Percentiles rank a stretch among this genome's conserved stretches.
phyloP scores from a whole-genome alignment of 345 rosid species.

The Lumnitzera racemosa region DNA sequence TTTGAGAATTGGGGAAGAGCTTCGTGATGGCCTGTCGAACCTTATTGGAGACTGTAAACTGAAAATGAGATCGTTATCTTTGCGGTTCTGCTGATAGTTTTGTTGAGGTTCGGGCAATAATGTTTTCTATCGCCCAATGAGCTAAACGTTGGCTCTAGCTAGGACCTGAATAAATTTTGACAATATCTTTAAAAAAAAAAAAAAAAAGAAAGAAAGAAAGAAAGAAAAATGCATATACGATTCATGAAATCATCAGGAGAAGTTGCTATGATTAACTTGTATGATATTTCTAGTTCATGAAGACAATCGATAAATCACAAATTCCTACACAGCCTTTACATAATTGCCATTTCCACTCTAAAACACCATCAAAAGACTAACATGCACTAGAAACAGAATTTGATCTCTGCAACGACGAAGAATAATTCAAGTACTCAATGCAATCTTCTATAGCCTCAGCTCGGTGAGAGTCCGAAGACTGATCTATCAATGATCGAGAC shows the following conservation, averaged over 20 bases:
- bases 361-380: conserved; percentile 13
- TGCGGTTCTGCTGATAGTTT: too few relatives aligned
- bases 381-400: conserved; percentile 56
- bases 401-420: conserved; percentile 62
- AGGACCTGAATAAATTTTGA: too few relatives aligned
- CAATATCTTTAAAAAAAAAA: too few relatives aligned
- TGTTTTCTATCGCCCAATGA: too few relatives aligned
- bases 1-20: conserved; percentile 84
- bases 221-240: too few relatives aligned
- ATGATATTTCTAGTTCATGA: not conserved
- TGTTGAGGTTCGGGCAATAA: too few relatives aligned
- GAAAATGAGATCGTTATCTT: too few relatives aligned
- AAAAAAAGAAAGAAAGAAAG: too few relatives aligned
- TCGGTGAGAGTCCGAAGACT: conserved; percentile 65
- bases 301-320: not conserved
- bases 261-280: too few relatives aligned
- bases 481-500: conserved; percentile 64
- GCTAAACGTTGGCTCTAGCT: too few relatives aligned
- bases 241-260: too few relatives aligned
- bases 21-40: conserved; percentile 77
- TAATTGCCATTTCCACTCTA: not conserved
- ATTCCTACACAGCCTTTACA: conserved; percentile 2
- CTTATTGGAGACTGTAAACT: conserved; percentile 37
- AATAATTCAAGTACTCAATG: conserved; percentile 81
- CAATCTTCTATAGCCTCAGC: conserved; percentile 92